These are phyloP conservation scores for Suillus occidentalis DNA, from an alignment of 768 basidiomycete species.

Conservation along the genomic window DNA sequence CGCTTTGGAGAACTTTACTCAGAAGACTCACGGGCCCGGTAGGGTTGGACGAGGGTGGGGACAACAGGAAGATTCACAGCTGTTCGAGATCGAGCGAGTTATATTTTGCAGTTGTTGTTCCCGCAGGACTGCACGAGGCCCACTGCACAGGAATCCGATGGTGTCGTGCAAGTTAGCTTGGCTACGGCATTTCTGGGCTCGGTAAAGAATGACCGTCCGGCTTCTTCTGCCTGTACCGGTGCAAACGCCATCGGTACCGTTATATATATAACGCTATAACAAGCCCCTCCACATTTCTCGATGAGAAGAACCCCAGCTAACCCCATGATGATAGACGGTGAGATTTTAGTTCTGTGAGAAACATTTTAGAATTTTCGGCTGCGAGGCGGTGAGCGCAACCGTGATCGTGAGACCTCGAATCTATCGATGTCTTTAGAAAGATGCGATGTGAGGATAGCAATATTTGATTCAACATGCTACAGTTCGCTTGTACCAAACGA, in stretches of 20 bases:
- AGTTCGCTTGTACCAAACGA: background rate
- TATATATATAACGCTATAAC: background rate
- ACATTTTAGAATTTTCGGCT: background rate
- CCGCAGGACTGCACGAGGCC: constrained; percentile 6
- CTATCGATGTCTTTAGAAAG: background rate
- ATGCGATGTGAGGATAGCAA: background rate
- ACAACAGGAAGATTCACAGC: background rate
- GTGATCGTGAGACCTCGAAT: background rate
- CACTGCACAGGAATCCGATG: constrained; percentile 1
- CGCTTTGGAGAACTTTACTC: background rate
- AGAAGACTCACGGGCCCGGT: background rate
- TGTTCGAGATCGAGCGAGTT: background rate
- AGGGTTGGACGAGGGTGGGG: background rate
- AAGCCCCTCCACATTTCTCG: background rate
- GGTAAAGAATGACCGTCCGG: constrained; percentile 5
- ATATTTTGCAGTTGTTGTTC: constrained; percentile 3
- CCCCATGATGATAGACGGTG: background rate
- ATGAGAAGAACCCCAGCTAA: background rate
- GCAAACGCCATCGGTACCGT: background rate
- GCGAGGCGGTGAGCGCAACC: background rate
- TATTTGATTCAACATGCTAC: background rate
- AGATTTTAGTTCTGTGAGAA: background rate
- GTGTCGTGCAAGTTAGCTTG: background rate
- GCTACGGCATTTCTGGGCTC: background rate
- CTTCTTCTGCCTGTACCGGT: background rate